Evolutionary conservation across 2,329 filamentous ascomycete genomes (phyloP).

Genomic region (Cladobotryum mycophilum): DNA sequence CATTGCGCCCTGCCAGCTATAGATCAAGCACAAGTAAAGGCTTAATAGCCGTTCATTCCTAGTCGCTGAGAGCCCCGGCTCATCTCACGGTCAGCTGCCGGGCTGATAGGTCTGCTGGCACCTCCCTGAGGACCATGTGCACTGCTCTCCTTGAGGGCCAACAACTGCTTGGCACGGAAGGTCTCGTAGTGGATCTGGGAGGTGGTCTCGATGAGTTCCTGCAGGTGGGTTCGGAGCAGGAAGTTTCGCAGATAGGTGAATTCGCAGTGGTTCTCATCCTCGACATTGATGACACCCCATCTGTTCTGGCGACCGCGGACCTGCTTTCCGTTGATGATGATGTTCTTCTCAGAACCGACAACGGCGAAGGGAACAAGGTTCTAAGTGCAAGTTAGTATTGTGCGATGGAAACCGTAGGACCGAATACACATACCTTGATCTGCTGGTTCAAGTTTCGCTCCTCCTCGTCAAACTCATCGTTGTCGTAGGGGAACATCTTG

Average conservation of each 20-base stretch:
- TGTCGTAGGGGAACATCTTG: constrained; percentile 99
- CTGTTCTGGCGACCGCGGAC: constrained; percentile 97
- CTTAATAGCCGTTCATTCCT: constrained; percentile 98
- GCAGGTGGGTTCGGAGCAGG: constrained; percentile 93
- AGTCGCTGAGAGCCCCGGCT: constrained; percentile 95
- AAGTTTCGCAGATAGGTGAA: constrained; percentile 98
- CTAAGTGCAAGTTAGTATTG: constrained; percentile 37
- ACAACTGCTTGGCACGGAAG: constrained; percentile 97
- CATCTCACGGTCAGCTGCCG: constrained; percentile 86
- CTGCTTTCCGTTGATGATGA: constrained; percentile 95
- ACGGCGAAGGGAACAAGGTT: constrained; percentile 95
- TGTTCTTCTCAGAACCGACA: constrained; percentile 95
- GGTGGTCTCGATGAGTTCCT: constrained; percentile 98
- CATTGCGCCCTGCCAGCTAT: constrained; percentile 27
- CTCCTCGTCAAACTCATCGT: constrained; percentile 97
- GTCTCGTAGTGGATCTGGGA: constrained; percentile 99
- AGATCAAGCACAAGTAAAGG: constrained; percentile 22
- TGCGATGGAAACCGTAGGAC: neutral
- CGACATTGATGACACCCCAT: constrained; percentile 99
- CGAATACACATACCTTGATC: constrained; percentile 69
- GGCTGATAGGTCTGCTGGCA: constrained; percentile 84
- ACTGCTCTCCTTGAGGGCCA: constrained; percentile 97
- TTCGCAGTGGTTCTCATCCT: constrained; percentile 99
- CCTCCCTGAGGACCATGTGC: constrained; percentile 65
- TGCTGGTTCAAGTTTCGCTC: constrained; percentile 88